Conservation (phyloP, 2,329 filamentous ascomycete species). For the Xylariaceae sp. region DNA sequence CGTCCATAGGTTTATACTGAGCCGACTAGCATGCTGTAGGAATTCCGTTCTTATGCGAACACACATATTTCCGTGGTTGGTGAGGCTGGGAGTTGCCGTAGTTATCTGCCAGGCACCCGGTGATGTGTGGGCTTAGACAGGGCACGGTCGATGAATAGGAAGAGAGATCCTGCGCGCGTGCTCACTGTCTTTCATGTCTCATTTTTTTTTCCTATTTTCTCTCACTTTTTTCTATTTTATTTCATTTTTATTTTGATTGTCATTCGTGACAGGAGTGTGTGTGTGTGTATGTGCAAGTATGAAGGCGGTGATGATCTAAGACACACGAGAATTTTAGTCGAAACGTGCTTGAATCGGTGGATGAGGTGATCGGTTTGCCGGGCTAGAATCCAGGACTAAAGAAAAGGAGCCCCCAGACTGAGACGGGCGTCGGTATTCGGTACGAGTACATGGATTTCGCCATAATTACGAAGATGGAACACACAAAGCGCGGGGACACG, state of each 20-base stretch:
- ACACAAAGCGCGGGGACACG: background rate
- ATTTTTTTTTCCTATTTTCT: background rate
- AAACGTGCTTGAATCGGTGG: conserved; percentile 26
- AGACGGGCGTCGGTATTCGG: no score
- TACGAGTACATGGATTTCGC: background rate
- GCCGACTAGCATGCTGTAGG: no score
- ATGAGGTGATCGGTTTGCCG: conserved; percentile 20
- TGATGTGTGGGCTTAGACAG: background rate
- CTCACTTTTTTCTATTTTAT: no score
- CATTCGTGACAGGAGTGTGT: no score
- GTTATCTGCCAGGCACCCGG: conserved; percentile 3
- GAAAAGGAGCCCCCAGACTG: background rate
- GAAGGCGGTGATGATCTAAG: conserved; percentile 3
- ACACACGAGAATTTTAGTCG: conserved; percentile 7
- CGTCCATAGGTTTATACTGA: background rate
- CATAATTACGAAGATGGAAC: conserved; percentile 1
- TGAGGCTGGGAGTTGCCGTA: background rate
- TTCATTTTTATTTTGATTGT: no score
- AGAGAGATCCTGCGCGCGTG: background rate
- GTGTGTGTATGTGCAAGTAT: no score
- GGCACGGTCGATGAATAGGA: background rate
- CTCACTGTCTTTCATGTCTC: background rate
- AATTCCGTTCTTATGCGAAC: no score
- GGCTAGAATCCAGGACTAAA: background rate
- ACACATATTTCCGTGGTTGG: no score